Base-by-base conservation (phyloP, 257 asterid species). In the Solanum okadae region DNA sequence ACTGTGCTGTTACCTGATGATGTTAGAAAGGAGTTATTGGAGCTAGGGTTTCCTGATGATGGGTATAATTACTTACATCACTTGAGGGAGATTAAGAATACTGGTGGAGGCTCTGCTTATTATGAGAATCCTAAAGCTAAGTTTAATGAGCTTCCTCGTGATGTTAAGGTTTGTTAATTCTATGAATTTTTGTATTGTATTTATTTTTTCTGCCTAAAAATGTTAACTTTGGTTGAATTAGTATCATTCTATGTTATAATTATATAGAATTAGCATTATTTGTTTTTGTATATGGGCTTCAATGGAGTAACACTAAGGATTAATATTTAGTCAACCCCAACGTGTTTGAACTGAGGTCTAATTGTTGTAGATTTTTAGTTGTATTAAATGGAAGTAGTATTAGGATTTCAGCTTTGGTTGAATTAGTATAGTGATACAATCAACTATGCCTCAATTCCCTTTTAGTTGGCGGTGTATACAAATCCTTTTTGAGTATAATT, bases 11-110 rank as follows among this genome's bases (percentile, higher is more conserved):
- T 97, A 90, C 97, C 99, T 10, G 99, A 94, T 70, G 88, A 94
- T 77, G 37, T 94, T 13, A 91, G 99, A 90, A 93, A 87, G 96
- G 99, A 97, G 93, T 94, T 96, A 90, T 83, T 97, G 88, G 96
- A 97, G 91, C 94, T 95, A 59, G 99, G 99, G 56, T 97, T 94
- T 93, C 98, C 99, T 34, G 99, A 97, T 52, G 99, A 96, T 87
- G 99, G 99, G 42, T 97, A 97, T 91, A 94, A 97, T 88, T 97
- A 97, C 67, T 92, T 96, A 92, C 7, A 77, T 46, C 99, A 97
- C 88, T 27, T 97, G 92, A 91, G 98, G 87, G 99, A 97, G 87
- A 97, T 97, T 91, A 95, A 89, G 94, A 95, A 95, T 68, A 88
- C 94, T 9, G 99, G 99, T 61, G 99, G 94, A 35, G 98, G 99